These are phyloP conservation scores for Neonectria punicea DNA, from an alignment of 2,329 filamentous ascomycete genomes.

Conservation along the genomic window DNA sequence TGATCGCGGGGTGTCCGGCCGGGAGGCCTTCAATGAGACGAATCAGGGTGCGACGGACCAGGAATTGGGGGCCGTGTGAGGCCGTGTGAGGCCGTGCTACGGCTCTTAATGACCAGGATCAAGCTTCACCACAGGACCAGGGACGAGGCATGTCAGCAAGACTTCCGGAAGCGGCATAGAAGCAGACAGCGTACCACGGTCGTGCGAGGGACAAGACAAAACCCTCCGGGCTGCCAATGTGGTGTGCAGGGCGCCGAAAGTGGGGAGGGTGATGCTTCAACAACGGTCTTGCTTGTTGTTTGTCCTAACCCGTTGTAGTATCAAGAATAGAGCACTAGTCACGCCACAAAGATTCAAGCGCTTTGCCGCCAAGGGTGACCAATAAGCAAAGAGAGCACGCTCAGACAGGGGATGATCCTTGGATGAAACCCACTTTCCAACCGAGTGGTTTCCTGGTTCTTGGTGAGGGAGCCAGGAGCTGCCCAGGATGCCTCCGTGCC, in stretches of 20 bases:
- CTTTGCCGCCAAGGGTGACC: conserved; percentile 3
- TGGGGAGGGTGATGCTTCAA: conserved; percentile 1
- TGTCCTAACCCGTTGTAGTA: conserved; percentile 24
- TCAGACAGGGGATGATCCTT: not conserved
- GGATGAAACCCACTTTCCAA: not conserved
- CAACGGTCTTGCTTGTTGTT: not conserved
- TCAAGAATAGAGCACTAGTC: conserved; percentile 29
- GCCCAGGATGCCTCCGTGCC: not conserved
- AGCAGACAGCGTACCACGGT: conserved; percentile 10
- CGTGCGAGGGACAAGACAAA: conserved; percentile 20
- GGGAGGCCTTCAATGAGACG: conserved; percentile 39
- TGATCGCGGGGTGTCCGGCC: conserved; percentile 39
- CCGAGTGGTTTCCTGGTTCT: conserved; percentile 2
- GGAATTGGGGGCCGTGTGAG: conserved; percentile 14
- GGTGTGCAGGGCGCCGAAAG: conserved; percentile 25
- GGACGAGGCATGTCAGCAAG: conserved; percentile 28
- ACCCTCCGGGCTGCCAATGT: conserved; percentile 21
- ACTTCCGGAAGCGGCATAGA: conserved; percentile 36
- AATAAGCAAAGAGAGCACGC: conserved; percentile 17
- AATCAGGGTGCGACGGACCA: conserved; percentile 26
- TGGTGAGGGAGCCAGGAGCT: conserved; percentile 14
- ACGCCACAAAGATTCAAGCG: conserved; percentile 14
- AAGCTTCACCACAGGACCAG: conserved; percentile 3
- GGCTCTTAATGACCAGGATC: conserved; percentile 9
- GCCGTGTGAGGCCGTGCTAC: conserved; percentile 34